phyloP scores from a whole-genome alignment of 495 filamentous ascomycete genomes.

The Hypoxylon fragiforme region DNA sequence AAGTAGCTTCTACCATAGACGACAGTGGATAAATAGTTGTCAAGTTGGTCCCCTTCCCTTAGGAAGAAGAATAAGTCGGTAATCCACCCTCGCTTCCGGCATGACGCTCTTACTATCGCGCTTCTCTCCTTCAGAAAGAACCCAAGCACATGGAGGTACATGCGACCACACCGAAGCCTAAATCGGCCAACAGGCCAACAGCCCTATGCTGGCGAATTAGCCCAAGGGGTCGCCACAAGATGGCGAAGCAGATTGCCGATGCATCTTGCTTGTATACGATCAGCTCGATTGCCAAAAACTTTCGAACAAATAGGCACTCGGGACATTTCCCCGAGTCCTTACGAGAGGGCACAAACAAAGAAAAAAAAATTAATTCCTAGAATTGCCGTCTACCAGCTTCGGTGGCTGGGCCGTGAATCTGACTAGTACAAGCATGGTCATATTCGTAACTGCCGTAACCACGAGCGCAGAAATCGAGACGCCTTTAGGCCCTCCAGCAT shows the following conservation, averaged over 20 bases:
- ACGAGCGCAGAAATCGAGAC: constrained; percentile 5
- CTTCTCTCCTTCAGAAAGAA: constrained; percentile 61
- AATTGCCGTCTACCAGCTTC: not conserved
- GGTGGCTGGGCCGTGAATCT: constrained; percentile 10
- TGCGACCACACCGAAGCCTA: not conserved
- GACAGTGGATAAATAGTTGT: too few relatives aligned
- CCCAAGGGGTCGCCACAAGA: constrained; percentile 13
- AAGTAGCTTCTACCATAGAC: constrained; percentile 47
- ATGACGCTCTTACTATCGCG: constrained; percentile 58
- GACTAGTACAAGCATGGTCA: constrained; percentile 10
- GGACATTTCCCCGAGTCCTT: constrained; percentile 19
- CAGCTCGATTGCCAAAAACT: constrained; percentile 32
- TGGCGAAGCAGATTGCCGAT: constrained; percentile 15
- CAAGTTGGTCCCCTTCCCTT: too few relatives aligned
- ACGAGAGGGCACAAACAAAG: constrained; percentile 15
- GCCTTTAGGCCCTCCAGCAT: constrained; percentile 4
- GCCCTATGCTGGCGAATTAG: too few relatives aligned
- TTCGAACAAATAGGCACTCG: constrained; percentile 19
- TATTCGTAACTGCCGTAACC: constrained; percentile 1
- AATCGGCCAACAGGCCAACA: too few relatives aligned
- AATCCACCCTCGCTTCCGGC: constrained; percentile 28
- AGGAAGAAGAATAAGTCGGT: constrained; percentile 7
- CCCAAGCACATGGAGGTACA: constrained; percentile 38
- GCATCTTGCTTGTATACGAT: constrained; percentile 20
- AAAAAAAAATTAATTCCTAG: constrained; percentile 17